A percentile compares a stretch with the other conserved stretches of the same genome.
phyloP scores from a whole-genome alignment of 1,139 yeast species.

The Yamadazyma dushanensis region DNA sequence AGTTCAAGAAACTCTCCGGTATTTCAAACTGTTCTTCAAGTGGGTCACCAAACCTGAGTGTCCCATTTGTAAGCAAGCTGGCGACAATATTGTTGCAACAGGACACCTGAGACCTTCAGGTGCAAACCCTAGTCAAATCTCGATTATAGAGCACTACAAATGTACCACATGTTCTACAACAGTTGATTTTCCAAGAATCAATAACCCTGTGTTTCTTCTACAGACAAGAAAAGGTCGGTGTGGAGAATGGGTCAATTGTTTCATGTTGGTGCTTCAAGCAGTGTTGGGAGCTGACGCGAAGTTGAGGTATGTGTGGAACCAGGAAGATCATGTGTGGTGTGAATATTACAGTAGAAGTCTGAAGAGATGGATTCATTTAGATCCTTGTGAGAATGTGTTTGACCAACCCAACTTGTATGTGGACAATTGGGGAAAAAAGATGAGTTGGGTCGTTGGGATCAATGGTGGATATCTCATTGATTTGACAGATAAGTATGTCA shows the following conservation, averaged over 20 bases:
- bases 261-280: slow-evolving; percentile 67
- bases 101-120: slow-evolving; percentile 16
- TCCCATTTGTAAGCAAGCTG: slow-evolving; percentile 42
- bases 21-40: slow-evolving; percentile 79
- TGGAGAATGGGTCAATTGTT: slow-evolving; percentile 95
- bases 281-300: slow-evolving; percentile 52
- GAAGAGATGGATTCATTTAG: slow-evolving; percentile 82
- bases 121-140: slow-evolving; percentile 32
- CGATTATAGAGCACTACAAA: slow-evolving; percentile 56
- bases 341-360: slow-evolving; percentile 70
- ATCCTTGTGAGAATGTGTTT: slow-evolving; percentile 82
- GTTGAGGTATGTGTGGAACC: slow-evolving; percentile 78
- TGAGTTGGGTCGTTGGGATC: slow-evolving; percentile 83
- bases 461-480: slow-evolving; percentile 63
- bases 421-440: slow-evolving; percentile 88
- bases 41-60: slow-evolving; percentile 84
- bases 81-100: slow-evolving; percentile 18
- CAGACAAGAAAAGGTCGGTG: slow-evolving; percentile 75
- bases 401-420: slow-evolving; percentile 80
- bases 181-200: slow-evolving; percentile 74
- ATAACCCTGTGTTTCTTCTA: slow-evolving; percentile 62
- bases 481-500: slow-evolving; percentile 68
- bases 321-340: slow-evolving; percentile 96
- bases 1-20: slow-evolving; percentile 65
- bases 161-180: slow-evolving; percentile 51